Evolutionary conservation across 1,284 basidiomycete species (phyloP), one percentile per base, ranked within the genome.

Genomic region (Ustilago tritici): DNA sequence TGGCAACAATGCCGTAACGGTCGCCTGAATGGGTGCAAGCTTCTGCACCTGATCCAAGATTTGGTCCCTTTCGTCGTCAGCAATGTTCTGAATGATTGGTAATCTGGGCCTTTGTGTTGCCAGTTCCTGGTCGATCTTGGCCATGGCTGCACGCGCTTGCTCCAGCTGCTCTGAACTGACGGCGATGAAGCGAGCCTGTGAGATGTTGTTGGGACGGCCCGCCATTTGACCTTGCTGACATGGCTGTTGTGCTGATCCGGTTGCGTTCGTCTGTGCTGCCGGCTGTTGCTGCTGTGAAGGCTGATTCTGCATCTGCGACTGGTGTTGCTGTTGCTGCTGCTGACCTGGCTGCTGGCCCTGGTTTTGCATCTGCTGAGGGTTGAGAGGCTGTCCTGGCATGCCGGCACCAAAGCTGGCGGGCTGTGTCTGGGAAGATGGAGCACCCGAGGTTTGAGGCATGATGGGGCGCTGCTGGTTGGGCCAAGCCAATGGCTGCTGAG

Each of bases 1-100:
- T 3, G 84, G 84, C 40, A 85, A 63, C 41, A 85, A 65, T 0
- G 82, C 82, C 1, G 80, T 74, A 31, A 84, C 83, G 2, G 81
- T 81, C 11, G 81, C 76, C 46, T 81, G 79, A 12, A 84, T 72
- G 28, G 79, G 71, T 4, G 78, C 78, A 10, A 84, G 73, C 60
- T 80, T 80, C 57, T 75, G 67, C n/a, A 82, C 71, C 52, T 84
- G 79, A 19, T 79, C 73, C 43, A 84, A 58, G 8, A 84, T 80
- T 60, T 78, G 74, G 28, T 78, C 64, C 15, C 76, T 65, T 56
- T 84, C 82, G 41, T 74, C 68, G 52, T 84, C 82, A 17, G 79
- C 65, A 49, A 84, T 81, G 75, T 70, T 73, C 47, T 72, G 66
- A 38, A 84, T 81, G 60, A 83, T 70, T n/a, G 82, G 80, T 47